A percentile compares a stretch with the other conserved stretches of the same genome.
These are phyloP conservation scores for Solanum etuberosum DNA, from an alignment of 257 asterid genomes.

Conservation along the genomic window DNA sequence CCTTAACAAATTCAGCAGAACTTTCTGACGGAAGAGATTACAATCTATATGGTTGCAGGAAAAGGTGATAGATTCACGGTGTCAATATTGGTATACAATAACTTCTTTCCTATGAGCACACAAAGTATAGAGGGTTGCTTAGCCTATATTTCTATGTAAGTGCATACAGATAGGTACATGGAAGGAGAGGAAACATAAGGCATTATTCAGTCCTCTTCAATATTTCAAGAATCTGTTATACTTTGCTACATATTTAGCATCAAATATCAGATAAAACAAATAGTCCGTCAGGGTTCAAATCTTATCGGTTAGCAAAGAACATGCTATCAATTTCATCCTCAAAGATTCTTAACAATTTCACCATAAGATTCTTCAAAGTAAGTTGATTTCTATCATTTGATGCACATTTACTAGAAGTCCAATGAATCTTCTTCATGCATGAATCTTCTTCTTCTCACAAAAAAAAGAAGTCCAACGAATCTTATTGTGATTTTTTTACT, in stretches of 20 bases:
- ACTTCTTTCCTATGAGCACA: not conserved
- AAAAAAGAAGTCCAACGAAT: not conserved
- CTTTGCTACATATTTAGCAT: not conserved
- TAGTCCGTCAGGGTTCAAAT: not conserved
- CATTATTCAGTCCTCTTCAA: not conserved
- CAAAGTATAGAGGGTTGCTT: not conserved
- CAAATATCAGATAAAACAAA: not conserved
- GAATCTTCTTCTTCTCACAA: no score
- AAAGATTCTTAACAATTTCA: not conserved
- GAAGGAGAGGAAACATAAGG: not conserved
- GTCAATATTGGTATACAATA: not conserved
- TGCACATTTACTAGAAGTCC: not conserved
- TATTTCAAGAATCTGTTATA: not conserved
- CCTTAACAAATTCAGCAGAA: not conserved
- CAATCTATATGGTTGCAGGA: not conserved
- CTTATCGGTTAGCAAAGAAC: not conserved
- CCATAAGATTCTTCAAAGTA: not conserved
- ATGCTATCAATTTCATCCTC: not conserved
- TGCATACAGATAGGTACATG: not conserved
- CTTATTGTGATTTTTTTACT: not conserved
- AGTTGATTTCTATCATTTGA: not conserved
- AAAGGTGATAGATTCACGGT: not conserved
- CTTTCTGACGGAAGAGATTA: not conserved
- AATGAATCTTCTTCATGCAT: no score
- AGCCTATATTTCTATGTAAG: not conserved